Base-by-base conservation (phyloP, 2,329 filamentous ascomycete genomes). In the Escovopsis weberi region DNA sequence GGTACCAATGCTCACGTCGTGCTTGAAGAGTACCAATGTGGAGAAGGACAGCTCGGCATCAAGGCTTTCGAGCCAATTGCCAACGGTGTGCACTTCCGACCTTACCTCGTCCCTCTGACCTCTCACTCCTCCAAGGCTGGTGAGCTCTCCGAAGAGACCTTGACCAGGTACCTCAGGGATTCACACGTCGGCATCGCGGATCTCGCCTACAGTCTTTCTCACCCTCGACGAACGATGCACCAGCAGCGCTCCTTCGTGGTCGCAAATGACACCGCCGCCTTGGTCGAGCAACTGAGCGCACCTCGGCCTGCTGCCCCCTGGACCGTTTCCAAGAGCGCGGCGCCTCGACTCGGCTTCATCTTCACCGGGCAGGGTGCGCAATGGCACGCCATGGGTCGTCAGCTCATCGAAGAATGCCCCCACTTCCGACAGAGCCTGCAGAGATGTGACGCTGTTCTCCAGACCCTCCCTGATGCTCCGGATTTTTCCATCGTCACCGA, bases 341-440 rank as follows among this genome's bases (percentile, higher is more conserved):
- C 33, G 12, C 34, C 34, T 11, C 32, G 18, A 2, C 34, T 42
- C 8, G 40, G 40, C 11, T 38, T 42, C 30, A 46, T 60, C 12
- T 60, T 60, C 43, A 61, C 57, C 2, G 58, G 58, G 4, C 58
- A 61, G 37, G 59, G 58, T 11, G 57, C 58, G 0, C 57, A 61
- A 38, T 60, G 54, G 53, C 40, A 52, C 1, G 33, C 45, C 1
- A 63, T 63, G 60, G 61, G 59, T 4, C 28, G 23, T 7, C 32
- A 43, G 15, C 36, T 43, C 15, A 33, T 39, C 18, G 26, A 30
- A 12, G 30, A 28, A 15, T 37, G 4, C 12, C 40, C 35, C 10
- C 19, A 37, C 34, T 37, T 19, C 33, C 34, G 34, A n/a, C 32
- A 41, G 26, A 36, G 11, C 18, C 19, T 41, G 34, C 40, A 53